Conservation (phyloP, 176 grass and related monocot genomes). For the Cymbopogon citratus region DNA sequence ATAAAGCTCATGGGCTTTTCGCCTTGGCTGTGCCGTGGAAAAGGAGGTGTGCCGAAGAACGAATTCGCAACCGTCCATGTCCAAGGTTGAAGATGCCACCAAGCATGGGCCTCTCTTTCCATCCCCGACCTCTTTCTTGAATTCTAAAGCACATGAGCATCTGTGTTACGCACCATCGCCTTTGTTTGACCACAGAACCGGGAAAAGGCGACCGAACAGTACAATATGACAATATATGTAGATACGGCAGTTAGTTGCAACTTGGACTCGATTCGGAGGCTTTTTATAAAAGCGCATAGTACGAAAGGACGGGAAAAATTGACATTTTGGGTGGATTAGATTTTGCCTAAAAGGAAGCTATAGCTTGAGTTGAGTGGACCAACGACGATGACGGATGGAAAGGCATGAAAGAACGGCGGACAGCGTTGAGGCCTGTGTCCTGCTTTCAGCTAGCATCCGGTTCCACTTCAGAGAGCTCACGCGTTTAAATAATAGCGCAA, state of each 20-base stretch:
- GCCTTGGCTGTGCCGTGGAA: background rate
- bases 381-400: too few relatives aligned
- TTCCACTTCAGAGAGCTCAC: background rate
- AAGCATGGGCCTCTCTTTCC: slow-evolving; percentile 5
- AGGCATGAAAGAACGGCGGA: too few relatives aligned
- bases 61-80: background rate
- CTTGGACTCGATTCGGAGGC: too few relatives aligned
- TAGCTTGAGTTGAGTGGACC: too few relatives aligned
- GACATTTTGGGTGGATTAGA: too few relatives aligned
- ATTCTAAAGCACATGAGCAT: background rate
- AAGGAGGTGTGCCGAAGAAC: background rate
- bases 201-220: background rate
- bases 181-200: background rate
- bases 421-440: background rate
- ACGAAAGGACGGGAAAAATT: background rate
- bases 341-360: too few relatives aligned
- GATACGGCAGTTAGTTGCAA: background rate
- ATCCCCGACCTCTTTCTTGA: background rate
- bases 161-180: background rate
- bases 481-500: too few relatives aligned
- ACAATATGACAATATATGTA: background rate
- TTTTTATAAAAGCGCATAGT: background rate
- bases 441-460: background rate
- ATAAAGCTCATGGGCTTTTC: background rate
- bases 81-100: slow-evolving; percentile 22